phyloP scores from a whole-genome alignment of 257 asterid genomes.

The Cinchona pubescens region DNA sequence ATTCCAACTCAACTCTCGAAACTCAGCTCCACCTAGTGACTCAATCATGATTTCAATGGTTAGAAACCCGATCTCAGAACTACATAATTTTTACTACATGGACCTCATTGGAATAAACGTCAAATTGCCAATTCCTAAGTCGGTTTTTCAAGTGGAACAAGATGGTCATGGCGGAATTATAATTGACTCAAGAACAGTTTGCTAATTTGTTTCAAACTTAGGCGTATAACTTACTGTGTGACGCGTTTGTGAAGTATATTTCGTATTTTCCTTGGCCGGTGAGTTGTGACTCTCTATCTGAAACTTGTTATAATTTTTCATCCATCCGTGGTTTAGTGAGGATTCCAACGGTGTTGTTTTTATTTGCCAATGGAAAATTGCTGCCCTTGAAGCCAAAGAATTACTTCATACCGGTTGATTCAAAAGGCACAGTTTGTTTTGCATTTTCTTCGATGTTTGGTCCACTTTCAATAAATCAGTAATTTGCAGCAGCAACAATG shows the following conservation, averaged over 20 bases:
- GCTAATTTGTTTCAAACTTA: slow-evolving; percentile 55
- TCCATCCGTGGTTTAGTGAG: slow-evolving; percentile 25
- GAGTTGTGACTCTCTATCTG: slow-evolving; percentile 56
- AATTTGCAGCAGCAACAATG: slow-evolving; percentile 89
- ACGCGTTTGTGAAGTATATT: slow-evolving; percentile 36
- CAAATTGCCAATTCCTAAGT: slow-evolving; percentile 35
- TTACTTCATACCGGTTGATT: slow-evolving; percentile 62
- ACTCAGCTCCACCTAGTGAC: slow-evolving; percentile 55
- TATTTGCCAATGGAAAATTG: slow-evolving; percentile 44
- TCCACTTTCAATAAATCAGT: slow-evolving; percentile 69
- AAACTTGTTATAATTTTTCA: slow-evolving; percentile 71
- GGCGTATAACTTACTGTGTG: slow-evolving; percentile 51
- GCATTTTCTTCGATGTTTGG: slow-evolving; percentile 63
- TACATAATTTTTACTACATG: slow-evolving; percentile 48
- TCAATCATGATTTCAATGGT: slow-evolving; percentile 55
- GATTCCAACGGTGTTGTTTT: slow-evolving; percentile 66
- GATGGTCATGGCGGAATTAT: slow-evolving; percentile 77
- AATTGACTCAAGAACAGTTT: slow-evolving; percentile 88
- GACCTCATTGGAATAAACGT: slow-evolving; percentile 59
- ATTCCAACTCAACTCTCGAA: slow-evolving; percentile 61
- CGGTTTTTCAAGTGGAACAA: slow-evolving; percentile 31
- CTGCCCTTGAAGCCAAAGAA: slow-evolving; percentile 49
- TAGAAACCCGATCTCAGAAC: slow-evolving; percentile 30
- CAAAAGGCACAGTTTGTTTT: slow-evolving; percentile 53
- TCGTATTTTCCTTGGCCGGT: slow-evolving; percentile 25